Evolutionary conservation across 306 rosid genomes (phyloP), one percentile per base, ranked within the genome.

Genomic region (Corylus avellana): DNA sequence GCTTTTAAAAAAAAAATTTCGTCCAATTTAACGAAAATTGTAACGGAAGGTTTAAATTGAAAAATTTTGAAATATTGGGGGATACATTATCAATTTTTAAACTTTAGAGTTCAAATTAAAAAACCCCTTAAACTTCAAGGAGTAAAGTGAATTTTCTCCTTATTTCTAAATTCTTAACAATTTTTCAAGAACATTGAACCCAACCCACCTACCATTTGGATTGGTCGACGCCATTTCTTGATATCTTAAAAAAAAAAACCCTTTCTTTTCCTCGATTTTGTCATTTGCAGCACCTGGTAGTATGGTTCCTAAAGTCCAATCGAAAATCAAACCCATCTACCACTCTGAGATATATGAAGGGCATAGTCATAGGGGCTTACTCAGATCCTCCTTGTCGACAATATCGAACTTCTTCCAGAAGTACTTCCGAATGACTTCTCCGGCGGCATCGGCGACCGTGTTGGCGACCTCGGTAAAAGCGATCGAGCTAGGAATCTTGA

Each of bases 361-460:
- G 53, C 37, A 10, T 25, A 7, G 4, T 10, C 37, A 8, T 3
- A 7, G 35, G 25, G 66, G 66, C 77, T 81, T 73, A 88, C 98
- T 95, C 75, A 79, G 84, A 82, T 95, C 98, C 2, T 84, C 81
- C 82, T 95, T 95, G 12, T 92, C 89, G 46, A 90, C 54, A 85
- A 95, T 84, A 71, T 92, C 98, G 61, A 95, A 84, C 61, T 89
- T 95, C 53, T 86, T 83, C 22, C 98, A 82, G 82, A 95, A 95
- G 74, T 91, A 92, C n/a, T 85, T 78, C 58, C 98, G 81, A 67
- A 90, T 92, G 1, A 92, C 91, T 73, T 84, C 85, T 17, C 98
- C 97, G 47, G 98, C 89, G 35, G 97, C 96, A n/a, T 95, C 97
- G 22, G 98, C 98, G 20, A 81, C 88, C 76, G 78, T 81, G 82